A percentile compares a stretch with the other conserved stretches of the same genome.
phyloP scores from a whole-genome alignment of 2,329 filamentous ascomycete species.

The Trichoderma brevicompactum region DNA sequence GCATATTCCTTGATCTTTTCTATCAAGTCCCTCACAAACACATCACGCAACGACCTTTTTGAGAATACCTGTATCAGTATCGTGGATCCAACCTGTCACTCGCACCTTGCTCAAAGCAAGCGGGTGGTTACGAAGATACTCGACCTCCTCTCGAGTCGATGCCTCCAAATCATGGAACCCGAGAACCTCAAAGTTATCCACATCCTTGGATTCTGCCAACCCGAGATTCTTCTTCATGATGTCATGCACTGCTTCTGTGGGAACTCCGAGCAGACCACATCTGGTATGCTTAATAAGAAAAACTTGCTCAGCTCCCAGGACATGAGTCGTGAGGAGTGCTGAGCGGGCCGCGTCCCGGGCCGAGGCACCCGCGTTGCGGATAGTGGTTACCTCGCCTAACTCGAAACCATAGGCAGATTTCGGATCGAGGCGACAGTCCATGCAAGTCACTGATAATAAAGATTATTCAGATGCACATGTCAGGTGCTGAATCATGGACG shows the following conservation, averaged over 20 bases:
- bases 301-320: constrained; percentile 1
- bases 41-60: background rate
- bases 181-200: constrained; percentile 2
- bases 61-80: constrained; percentile 5
- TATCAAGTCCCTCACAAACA: too few species aligned
- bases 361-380: constrained; percentile 14
- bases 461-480: background rate
- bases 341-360: constrained; percentile 8
- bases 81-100: constrained; percentile 15
- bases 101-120: background rate
- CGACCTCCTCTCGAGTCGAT: constrained; percentile 15
- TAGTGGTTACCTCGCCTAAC: constrained; percentile 9
- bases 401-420: constrained; percentile 3
- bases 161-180: constrained; percentile 3
- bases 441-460: constrained; percentile 5
- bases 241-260: background rate
- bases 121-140: constrained; percentile 11
- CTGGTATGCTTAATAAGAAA: constrained; percentile 12
- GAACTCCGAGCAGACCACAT: constrained; percentile 8
- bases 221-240: constrained; percentile 17
- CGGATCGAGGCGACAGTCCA: constrained; percentile 12
- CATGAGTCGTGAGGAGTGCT: constrained; percentile 4
- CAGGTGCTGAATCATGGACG: fast-evolving
- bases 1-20: too few species aligned
- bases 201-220: background rate